phyloP scores from a whole-genome alignment of 345 rosid species.

The Eucalyptus fibrosa region DNA sequence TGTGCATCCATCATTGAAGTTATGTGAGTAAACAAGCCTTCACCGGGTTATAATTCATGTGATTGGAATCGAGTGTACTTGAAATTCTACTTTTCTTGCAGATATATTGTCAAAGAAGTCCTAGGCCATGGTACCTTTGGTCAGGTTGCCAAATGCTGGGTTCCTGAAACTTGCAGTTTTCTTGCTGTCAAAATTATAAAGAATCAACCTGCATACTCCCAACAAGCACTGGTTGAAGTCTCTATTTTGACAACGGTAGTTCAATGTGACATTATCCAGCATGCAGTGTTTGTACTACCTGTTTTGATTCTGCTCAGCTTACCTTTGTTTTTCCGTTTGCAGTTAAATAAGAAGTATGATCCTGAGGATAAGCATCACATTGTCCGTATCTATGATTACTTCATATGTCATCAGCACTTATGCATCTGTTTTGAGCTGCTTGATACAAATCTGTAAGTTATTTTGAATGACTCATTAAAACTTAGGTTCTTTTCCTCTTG shows the following conservation, averaged over 20 bases:
- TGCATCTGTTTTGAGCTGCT: slow-evolving; percentile 98
- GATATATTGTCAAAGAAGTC: slow-evolving; percentile 93
- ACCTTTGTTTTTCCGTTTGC: slow-evolving; percentile 13
- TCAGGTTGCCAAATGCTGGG: slow-evolving; percentile 99
- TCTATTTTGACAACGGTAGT: slow-evolving; percentile 88
- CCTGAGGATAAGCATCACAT: slow-evolving; percentile 98
- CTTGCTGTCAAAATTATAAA: slow-evolving; percentile 96
- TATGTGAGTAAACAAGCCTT: not conserved
- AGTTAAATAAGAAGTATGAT: slow-evolving; percentile 97
- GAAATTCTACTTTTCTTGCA: slow-evolving; percentile 10
- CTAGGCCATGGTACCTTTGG: slow-evolving; percentile 99
- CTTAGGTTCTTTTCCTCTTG: not conserved
- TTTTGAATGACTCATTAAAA: not conserved
- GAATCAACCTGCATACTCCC: slow-evolving; percentile 96
- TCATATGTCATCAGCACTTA: slow-evolving; percentile 71
- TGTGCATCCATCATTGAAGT: not conserved
- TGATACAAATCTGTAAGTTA: slow-evolving; percentile 87
- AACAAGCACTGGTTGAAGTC: slow-evolving; percentile 97
- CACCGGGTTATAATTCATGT: not conserved
- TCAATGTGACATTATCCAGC: not conserved
- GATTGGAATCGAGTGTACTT: not conserved
- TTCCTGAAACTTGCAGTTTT: slow-evolving; percentile 50
- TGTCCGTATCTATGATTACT: slow-evolving; percentile 94
- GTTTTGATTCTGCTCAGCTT: not conserved
- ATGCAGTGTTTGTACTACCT: not conserved